These are phyloP conservation scores for Seminavis robusta DNA, from an alignment of 108 stramenopile species.

Conservation along the genomic window DNA sequence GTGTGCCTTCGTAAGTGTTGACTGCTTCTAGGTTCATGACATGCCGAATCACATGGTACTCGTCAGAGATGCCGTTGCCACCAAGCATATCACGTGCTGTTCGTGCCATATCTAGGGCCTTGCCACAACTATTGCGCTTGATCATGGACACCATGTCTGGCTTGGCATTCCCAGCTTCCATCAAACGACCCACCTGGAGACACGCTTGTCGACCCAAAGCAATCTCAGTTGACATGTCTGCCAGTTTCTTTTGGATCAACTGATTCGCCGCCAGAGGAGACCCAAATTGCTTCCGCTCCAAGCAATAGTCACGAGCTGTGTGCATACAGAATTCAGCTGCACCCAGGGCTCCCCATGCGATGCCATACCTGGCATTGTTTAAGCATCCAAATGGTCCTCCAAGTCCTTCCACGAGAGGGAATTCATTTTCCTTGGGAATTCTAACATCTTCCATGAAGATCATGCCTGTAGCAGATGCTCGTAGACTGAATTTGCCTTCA, in stretches of 20 bases:
- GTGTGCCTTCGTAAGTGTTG: slow-evolving; percentile 98
- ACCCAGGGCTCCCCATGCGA: slow-evolving; percentile 93
- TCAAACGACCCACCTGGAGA: slow-evolving; percentile 84
- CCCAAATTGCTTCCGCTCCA: slow-evolving; percentile 91
- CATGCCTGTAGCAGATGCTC: slow-evolving; percentile 88
- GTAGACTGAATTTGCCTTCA: slow-evolving; percentile 88
- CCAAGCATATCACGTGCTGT: slow-evolving; percentile 91
- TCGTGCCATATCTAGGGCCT: slow-evolving; percentile 87
- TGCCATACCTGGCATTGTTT: slow-evolving; percentile 95
- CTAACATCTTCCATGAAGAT: slow-evolving; percentile 92
- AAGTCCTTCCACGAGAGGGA: slow-evolving; percentile 53
- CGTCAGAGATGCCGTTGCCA: slow-evolving; percentile 95
- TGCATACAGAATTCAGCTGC: slow-evolving; percentile 90
- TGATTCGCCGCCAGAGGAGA: slow-evolving; percentile 93
- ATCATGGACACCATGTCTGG: slow-evolving; percentile 93
- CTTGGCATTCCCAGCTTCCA: slow-evolving; percentile 68
- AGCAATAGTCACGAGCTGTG: slow-evolving; percentile 78
- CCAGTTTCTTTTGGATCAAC: slow-evolving; percentile 92
- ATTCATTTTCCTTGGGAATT: slow-evolving; percentile 58
- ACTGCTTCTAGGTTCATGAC: slow-evolving; percentile 95
- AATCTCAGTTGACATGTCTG: slow-evolving; percentile 92
- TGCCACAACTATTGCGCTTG: slow-evolving; percentile 93
- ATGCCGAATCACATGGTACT: slow-evolving; percentile 96
- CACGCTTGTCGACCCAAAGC: slow-evolving; percentile 61
- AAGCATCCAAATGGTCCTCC: slow-evolving; percentile 91